phyloP scores from a whole-genome alignment of 2,329 filamentous ascomycete genomes.

The Fusarium hostae region DNA sequence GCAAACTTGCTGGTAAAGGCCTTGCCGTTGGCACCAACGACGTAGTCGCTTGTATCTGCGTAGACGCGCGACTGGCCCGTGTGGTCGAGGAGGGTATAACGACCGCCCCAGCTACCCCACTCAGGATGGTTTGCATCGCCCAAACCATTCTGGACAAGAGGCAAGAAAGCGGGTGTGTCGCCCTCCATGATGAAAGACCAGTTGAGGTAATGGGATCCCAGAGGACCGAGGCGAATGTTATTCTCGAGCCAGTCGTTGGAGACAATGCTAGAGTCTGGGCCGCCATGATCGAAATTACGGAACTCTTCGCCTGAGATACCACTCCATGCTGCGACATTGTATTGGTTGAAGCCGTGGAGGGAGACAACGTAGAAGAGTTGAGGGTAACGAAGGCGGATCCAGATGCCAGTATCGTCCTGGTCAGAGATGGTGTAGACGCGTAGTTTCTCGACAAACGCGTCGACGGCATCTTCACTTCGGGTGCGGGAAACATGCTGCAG shows the following conservation, averaged over 20 bases:
- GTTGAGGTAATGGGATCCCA: slow-evolving; percentile 7
- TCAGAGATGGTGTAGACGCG: slow-evolving; percentile 68
- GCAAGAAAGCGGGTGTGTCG: slow-evolving; percentile 1
- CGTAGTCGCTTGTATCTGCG: slow-evolving; percentile 13
- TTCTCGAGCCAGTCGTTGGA: slow-evolving; percentile 12
- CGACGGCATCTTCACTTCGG: slow-evolving; percentile 45
- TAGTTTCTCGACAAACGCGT: slow-evolving; percentile 53
- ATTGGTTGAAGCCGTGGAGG: slow-evolving; percentile 65
- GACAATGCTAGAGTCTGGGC: neutral
- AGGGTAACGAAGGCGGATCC: slow-evolving; percentile 64
- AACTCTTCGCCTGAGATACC: slow-evolving; percentile 55
- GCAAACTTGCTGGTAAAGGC: slow-evolving; percentile 17
- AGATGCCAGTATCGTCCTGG: slow-evolving; percentile 66
- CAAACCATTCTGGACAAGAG: slow-evolving; percentile 1
- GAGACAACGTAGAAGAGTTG: slow-evolving; percentile 65
- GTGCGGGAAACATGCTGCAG: slow-evolving; percentile 51
- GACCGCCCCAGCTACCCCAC: slow-evolving; percentile 22
- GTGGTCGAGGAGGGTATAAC: slow-evolving; percentile 14
- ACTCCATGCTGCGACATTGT: slow-evolving; percentile 63
- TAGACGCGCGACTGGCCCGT: neutral
- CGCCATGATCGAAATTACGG: slow-evolving; percentile 9
- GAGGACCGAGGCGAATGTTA: slow-evolving; percentile 2
- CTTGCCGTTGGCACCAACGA: neutral
- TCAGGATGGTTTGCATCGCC: slow-evolving; percentile 17
- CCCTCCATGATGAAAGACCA: slow-evolving; percentile 25